Evolutionary conservation across 768 basidiomycete genomes (phyloP).

Genomic region (Cystobasidium onofrii): DNA sequence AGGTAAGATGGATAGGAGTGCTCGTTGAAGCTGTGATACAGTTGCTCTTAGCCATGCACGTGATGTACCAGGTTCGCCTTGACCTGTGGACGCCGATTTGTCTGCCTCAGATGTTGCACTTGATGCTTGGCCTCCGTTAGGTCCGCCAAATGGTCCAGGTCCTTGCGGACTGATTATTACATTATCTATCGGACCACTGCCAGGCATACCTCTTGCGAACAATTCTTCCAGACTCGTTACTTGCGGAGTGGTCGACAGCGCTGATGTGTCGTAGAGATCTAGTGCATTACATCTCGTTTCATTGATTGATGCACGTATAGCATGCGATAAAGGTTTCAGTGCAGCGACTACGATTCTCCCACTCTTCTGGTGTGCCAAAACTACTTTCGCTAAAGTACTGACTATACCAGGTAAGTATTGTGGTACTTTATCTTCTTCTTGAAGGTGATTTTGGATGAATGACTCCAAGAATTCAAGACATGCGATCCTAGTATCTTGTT

Average conservation of each 20-base stretch:
- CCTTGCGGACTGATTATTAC: not conserved
- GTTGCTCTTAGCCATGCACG: conserved; percentile 15
- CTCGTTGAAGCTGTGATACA: conserved; percentile 16
- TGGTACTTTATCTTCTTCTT: not conserved
- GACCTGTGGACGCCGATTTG: not conserved
- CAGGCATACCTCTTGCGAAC: not conserved
- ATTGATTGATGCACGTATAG: not conserved
- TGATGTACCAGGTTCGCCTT: not conserved
- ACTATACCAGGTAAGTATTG: conserved; percentile 12
- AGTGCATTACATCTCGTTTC: not conserved
- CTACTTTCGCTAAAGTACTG: conserved; percentile 7
- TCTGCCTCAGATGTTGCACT: not conserved
- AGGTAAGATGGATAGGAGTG: conserved; percentile 4
- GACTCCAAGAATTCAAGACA: not conserved
- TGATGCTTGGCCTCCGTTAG: not conserved
- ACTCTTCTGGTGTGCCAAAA: not conserved
- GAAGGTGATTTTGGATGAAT: not conserved
- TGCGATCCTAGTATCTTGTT: not conserved
- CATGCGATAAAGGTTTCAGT: not conserved
- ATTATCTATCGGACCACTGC: not conserved
- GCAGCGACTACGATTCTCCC: not conserved
- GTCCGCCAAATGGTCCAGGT: not conserved
- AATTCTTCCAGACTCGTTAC: conserved; percentile 2
- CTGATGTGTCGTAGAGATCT: conserved; percentile 12
- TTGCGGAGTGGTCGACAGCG: not conserved